Conservation (phyloP, 2,329 filamentous ascomycete species). For the Alternaria arborescens region DNA sequence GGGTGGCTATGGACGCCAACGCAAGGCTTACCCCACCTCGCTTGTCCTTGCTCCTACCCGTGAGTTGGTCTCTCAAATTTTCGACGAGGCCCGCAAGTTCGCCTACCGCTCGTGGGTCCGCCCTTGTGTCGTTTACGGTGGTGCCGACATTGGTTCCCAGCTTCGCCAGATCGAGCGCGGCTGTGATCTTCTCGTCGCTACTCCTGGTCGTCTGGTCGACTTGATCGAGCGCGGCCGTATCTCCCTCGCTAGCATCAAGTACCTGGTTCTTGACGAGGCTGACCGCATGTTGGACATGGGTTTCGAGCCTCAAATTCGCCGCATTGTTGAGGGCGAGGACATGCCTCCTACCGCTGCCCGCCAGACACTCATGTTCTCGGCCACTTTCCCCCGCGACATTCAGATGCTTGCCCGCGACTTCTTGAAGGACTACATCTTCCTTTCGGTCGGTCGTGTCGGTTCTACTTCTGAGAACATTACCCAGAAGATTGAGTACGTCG, state of each 20-base stretch:
- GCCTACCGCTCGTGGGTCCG: conserved; percentile 99
- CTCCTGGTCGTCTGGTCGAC: conserved; percentile 95
- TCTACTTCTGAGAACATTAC: conserved; percentile 99
- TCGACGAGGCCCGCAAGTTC: conserved; percentile 96
- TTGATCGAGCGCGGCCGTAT: conserved; percentile 98
- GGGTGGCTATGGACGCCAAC: conserved; percentile 79
- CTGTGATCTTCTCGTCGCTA: conserved; percentile 96
- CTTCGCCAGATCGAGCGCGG: conserved; percentile 97
- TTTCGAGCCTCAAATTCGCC: conserved; percentile 99
- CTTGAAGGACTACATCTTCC: conserved; percentile 98
- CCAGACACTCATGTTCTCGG: conserved; percentile 99
- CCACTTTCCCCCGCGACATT: conserved; percentile 98
- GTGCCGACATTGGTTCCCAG: conserved; percentile 98
- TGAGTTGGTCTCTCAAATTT: conserved; percentile 98
- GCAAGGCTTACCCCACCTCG: conserved; percentile 97
- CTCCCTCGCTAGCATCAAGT: conserved; percentile 98
- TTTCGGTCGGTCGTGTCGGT: conserved; percentile 97
- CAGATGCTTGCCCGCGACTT: conserved; percentile 99
- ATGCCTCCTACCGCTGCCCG: conserved; percentile 86
- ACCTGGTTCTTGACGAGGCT: conserved; percentile 97
- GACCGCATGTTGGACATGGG: conserved; percentile 99
- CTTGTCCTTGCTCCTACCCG: conserved; percentile 95
- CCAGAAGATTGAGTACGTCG: conserved; percentile 97
- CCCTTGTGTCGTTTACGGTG: conserved; percentile 97
- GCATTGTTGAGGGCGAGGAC: conserved; percentile 97